Percentiles rank a stretch among this genome's conserved stretches.
These are phyloP conservation scores for Nitzschia sp. DNA, from an alignment of 108 stramenopile genomes.

Conservation along the genomic window DNA sequence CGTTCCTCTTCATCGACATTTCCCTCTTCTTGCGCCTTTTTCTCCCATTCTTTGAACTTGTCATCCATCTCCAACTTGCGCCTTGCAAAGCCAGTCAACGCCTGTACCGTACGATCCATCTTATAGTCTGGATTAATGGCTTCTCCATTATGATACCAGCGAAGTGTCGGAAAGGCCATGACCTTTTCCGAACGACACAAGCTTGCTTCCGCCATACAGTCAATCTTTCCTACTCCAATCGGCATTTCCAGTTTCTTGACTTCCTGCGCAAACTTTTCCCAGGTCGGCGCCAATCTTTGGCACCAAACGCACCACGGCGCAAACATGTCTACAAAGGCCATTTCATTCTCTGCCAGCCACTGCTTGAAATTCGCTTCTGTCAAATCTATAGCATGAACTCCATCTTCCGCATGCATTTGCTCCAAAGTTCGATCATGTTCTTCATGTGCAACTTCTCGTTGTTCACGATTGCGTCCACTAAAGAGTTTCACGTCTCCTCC, in stretches of 20 bases:
- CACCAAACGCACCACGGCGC: slow-evolving; percentile 99
- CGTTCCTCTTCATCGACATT: slow-evolving; percentile 39
- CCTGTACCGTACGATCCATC: slow-evolving; percentile 88
- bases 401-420: slow-evolving; percentile 75
- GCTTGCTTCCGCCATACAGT: slow-evolving; percentile 92
- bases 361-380: slow-evolving; percentile 59
- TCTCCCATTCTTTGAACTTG: slow-evolving; percentile 87
- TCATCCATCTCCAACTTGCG: slow-evolving; percentile 84
- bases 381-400: slow-evolving; percentile 68
- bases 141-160: slow-evolving; percentile 83
- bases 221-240: slow-evolving; percentile 84
- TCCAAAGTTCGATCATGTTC: slow-evolving; percentile 85
- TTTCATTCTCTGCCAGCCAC: slow-evolving; percentile 68
- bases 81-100: slow-evolving; percentile 70
- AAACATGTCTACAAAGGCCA: slow-evolving; percentile 90
- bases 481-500: slow-evolving; percentile 79
- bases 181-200: slow-evolving; percentile 86
- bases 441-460: slow-evolving; percentile 85
- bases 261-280: slow-evolving; percentile 88
- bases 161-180: slow-evolving; percentile 96
- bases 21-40: slow-evolving; percentile 43
- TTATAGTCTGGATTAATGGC: slow-evolving; percentile 87
- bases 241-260: slow-evolving; percentile 68
- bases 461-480: slow-evolving; percentile 91
- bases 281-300: slow-evolving; percentile 92